These are phyloP conservation scores for Didymella lethalis DNA, from an alignment of 2,329 filamentous ascomycete genomes.

Conservation along the genomic window DNA sequence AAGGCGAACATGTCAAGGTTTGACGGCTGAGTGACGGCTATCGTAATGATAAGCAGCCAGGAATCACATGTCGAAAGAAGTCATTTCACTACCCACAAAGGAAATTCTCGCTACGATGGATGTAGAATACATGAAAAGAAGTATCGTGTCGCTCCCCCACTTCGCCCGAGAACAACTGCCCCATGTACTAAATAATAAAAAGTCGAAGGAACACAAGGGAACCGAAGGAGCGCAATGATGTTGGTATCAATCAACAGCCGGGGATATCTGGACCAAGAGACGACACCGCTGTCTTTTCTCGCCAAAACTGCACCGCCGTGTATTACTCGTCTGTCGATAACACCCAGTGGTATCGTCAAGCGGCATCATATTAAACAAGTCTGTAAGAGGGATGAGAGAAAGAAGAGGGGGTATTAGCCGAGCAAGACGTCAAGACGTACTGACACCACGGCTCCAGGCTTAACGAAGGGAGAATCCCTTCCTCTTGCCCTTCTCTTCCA, in stretches of 20 bases:
- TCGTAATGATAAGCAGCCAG: conserved; percentile 4
- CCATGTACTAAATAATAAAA: conserved; percentile 50
- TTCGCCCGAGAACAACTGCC: conserved; percentile 42
- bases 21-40: conserved; percentile 5
- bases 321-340: conserved; percentile 50
- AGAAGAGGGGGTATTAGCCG: conserved; percentile 43
- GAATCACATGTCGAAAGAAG: background rate
- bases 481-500: conserved; percentile 98
- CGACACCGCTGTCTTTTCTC: conserved; percentile 42
- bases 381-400: conserved; percentile 51
- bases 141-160: conserved; percentile 43
- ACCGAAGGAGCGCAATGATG: conserved; percentile 53
- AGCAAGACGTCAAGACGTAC: conserved; percentile 34
- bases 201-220: conserved; percentile 44
- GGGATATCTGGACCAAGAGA: conserved; percentile 50
- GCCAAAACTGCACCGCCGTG: conserved; percentile 41
- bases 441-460: conserved; percentile 25
- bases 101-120: conserved; percentile 52
- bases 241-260: conserved; percentile 56
- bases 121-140: conserved; percentile 54
- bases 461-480: conserved; percentile 99
- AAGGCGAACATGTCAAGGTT: conserved; percentile 24
- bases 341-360: conserved; percentile 52
- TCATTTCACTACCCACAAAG: conserved; percentile 40
- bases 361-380: conserved; percentile 53